Evolutionary conservation across 1,284 basidiomycete genomes (phyloP).

Genomic region (Cryptococcus sp.): DNA sequence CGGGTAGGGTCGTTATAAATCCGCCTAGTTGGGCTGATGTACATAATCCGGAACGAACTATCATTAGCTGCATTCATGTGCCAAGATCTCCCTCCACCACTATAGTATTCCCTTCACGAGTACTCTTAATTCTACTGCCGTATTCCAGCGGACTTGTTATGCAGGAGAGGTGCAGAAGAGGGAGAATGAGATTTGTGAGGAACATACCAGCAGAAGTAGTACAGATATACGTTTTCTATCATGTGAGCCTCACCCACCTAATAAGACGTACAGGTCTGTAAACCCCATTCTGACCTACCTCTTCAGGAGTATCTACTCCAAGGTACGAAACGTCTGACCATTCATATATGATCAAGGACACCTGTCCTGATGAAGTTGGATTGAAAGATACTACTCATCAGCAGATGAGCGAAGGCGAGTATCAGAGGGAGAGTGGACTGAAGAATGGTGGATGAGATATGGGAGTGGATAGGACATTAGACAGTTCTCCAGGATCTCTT

Average conservation of each 20-base stretch:
- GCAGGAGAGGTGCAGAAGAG: too few species aligned
- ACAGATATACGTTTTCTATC: conserved; percentile 88
- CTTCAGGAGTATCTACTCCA: conserved; percentile 54
- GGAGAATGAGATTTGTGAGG: background rate
- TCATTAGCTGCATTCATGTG: background rate
- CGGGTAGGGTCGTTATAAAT: conserved; percentile 74
- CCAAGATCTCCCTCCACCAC: too few species aligned
- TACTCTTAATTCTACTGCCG: conserved; percentile 30
- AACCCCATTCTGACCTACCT: conserved; percentile 30
- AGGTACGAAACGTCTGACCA: conserved; percentile 82
- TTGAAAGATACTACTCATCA: conserved; percentile 69
- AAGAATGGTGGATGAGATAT: background rate
- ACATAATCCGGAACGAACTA: conserved; percentile 68
- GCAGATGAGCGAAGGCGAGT: background rate
- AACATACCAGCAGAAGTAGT: conserved; percentile 38
- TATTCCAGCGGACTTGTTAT: conserved; percentile 1
- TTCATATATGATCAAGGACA: conserved; percentile 93
- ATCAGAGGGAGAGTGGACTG: background rate
- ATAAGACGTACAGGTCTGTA: conserved; percentile 31
- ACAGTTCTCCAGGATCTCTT: too few species aligned
- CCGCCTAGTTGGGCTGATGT: conserved; percentile 64
- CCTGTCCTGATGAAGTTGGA: conserved; percentile 69
- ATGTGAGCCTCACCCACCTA: conserved; percentile 1
- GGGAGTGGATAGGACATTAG: background rate
- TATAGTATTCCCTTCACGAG: too few species aligned